A percentile compares a stretch with the other conserved stretches of the same genome.
Conservation (phyloP, 441 rosid genomes). For the Geranium incanum region DNA sequence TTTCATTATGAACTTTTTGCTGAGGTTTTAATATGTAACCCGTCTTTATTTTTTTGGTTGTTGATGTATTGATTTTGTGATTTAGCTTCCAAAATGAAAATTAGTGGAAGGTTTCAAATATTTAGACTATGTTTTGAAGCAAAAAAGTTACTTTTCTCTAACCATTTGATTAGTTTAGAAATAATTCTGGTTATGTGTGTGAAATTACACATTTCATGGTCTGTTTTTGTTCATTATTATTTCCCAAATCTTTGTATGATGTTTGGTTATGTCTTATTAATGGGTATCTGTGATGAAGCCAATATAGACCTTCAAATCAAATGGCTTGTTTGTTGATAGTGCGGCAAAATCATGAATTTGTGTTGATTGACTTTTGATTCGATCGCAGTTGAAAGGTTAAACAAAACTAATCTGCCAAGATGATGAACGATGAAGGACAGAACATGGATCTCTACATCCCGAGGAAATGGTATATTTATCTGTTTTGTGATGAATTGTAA, state of each 20-base stretch:
- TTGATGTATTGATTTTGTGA: no score
- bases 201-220: not conserved
- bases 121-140: not conserved
- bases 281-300: no score
- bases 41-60: not conserved
- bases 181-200: not conserved
- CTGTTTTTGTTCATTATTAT: not conserved
- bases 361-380: slow-evolving; percentile 17
- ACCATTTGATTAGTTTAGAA: not conserved
- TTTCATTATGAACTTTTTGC: not conserved
- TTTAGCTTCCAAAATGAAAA: not conserved
- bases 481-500: not conserved
- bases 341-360: slow-evolving; percentile 9
- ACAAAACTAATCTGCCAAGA: slow-evolving; percentile 30
- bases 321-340: no score
- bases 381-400: not conserved
- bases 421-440: slow-evolving; percentile 92
- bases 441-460: slow-evolving; percentile 82
- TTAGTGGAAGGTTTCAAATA: not conserved
- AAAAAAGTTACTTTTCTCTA: not conserved
- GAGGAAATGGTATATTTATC: slow-evolving; percentile 55
- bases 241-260: no score
- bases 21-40: not conserved
- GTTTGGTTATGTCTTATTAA: no score
- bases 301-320: no score